Conservation (phyloP, 75 land plant species). For the Selaginella tamariscina region DNA sequence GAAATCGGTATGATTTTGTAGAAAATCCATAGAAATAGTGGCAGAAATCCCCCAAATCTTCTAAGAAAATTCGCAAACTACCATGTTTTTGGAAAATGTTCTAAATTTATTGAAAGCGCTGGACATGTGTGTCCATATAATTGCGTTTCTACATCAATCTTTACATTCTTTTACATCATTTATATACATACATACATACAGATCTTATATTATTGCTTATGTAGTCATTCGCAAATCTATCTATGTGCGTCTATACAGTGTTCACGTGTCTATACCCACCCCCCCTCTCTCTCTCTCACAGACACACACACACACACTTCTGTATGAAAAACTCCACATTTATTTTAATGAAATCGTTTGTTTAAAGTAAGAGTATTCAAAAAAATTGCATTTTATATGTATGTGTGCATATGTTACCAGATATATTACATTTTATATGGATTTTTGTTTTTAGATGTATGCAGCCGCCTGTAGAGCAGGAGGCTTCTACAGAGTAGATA, state of each 20-base stretch:
- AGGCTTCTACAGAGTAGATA: constrained; percentile 61
- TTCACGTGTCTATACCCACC: background rate
- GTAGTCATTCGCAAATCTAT: background rate
- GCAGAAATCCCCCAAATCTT: too few species aligned
- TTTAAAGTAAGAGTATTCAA: background rate
- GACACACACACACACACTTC: background rate
- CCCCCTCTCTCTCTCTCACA: background rate
- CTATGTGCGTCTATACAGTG: constrained; percentile 1
- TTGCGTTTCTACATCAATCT: background rate
- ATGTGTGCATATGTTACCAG: too few species aligned
- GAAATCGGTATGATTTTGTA: too few species aligned
- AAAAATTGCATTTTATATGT: too few species aligned
- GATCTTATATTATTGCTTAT: too few species aligned
- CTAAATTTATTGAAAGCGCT: too few species aligned
- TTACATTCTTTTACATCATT: background rate
- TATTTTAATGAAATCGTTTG: background rate
- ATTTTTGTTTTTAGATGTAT: constrained; percentile 68
- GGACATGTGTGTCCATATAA: constrained; percentile 4
- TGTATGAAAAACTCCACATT: background rate
- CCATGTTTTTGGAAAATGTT: background rate
- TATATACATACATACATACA: too few species aligned
- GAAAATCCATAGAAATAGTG: too few species aligned
- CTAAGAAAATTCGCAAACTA: background rate
- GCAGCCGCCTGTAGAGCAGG: constrained; percentile 64
- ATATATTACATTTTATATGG: too few species aligned